These are phyloP conservation scores for Eucalyptus paniculata DNA, from an alignment of 345 rosid species.

Conservation along the genomic window DNA sequence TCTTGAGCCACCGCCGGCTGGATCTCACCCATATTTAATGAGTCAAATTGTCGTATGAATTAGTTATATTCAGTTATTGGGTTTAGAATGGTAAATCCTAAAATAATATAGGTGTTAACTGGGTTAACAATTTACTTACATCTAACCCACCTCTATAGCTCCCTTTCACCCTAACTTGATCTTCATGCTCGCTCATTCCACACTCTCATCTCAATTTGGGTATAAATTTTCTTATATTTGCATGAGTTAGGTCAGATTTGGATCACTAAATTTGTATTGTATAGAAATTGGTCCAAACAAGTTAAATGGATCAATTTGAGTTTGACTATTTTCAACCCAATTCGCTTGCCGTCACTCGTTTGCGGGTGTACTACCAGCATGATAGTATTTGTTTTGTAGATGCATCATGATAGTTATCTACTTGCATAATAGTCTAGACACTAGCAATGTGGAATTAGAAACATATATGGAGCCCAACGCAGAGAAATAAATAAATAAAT, in stretches of 20 bases:
- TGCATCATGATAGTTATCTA: background rate
- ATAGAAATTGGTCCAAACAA: too few relatives aligned
- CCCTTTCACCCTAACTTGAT: background rate
- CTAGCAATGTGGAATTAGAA: background rate
- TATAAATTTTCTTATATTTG: background rate
- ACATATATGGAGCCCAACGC: background rate
- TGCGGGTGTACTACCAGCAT: fast-evolving
- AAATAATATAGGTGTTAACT: background rate
- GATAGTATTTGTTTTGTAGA: background rate
- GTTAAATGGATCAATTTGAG: too few relatives aligned
- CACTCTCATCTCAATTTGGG: background rate
- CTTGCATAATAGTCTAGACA: background rate
- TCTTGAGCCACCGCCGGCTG: fast-evolving
- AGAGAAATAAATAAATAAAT: too few relatives aligned
- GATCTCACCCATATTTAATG: too few relatives aligned
- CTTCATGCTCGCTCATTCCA: fast-evolving
- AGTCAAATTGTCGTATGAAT: too few relatives aligned
- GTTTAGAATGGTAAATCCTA: background rate
- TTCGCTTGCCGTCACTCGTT: fast-evolving
- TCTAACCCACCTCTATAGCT: background rate
- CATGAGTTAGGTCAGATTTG: fast-evolving
- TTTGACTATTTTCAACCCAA: fast-evolving
- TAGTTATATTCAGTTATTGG: too few relatives aligned
- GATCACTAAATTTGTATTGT: background rate
- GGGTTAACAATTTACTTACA: background rate